These are phyloP conservation scores for Chaetomiaceae sp. DNA, from an alignment of 2,329 filamentous ascomycete genomes.

Conservation along the genomic window DNA sequence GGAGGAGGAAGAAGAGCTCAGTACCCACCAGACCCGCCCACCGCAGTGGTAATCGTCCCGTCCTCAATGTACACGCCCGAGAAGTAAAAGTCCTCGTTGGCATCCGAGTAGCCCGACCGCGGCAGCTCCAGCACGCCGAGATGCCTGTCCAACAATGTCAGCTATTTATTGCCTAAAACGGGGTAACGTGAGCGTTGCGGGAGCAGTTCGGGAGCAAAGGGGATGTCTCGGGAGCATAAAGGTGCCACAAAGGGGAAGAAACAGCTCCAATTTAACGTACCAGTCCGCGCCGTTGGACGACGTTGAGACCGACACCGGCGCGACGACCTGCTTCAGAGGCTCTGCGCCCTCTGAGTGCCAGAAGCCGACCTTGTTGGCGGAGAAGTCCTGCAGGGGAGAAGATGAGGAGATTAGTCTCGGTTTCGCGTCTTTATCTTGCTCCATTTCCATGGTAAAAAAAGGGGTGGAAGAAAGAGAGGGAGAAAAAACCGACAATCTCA, in stretches of 20 bases:
- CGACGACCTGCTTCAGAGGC: slow-evolving; percentile 52
- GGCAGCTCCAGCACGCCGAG: slow-evolving; percentile 64
- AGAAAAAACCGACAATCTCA: slow-evolving; percentile 51
- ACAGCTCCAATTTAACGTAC: too few species aligned
- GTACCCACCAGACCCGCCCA: slow-evolving; percentile 25
- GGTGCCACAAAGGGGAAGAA: too few species aligned
- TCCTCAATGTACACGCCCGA: slow-evolving; percentile 67
- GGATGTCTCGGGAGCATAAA: too few species aligned
- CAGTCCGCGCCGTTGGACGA: slow-evolving; percentile 66
- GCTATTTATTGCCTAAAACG: too few species aligned
- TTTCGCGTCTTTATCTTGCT: too few species aligned
- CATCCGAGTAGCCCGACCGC: slow-evolving; percentile 48
- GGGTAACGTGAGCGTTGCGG: too few species aligned
- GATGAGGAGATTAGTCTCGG: too few species aligned
- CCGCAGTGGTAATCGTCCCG: slow-evolving; percentile 34
- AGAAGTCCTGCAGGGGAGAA: slow-evolving; percentile 44
- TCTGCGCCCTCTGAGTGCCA: slow-evolving; percentile 64
- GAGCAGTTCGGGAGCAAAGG: too few species aligned
- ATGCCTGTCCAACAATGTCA: too few species aligned
- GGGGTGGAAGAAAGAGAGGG: not conserved
- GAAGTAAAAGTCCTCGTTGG: slow-evolving; percentile 64
- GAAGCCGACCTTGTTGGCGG: slow-evolving; percentile 56
- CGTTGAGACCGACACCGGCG: slow-evolving; percentile 55
- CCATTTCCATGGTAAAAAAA: too few species aligned
- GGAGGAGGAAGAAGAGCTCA: not conserved